Percentiles rank a stretch among this genome's conserved stretches.
phyloP scores from a whole-genome alignment of 2,329 filamentous ascomycete species.

The Aspergillus fructus region DNA sequence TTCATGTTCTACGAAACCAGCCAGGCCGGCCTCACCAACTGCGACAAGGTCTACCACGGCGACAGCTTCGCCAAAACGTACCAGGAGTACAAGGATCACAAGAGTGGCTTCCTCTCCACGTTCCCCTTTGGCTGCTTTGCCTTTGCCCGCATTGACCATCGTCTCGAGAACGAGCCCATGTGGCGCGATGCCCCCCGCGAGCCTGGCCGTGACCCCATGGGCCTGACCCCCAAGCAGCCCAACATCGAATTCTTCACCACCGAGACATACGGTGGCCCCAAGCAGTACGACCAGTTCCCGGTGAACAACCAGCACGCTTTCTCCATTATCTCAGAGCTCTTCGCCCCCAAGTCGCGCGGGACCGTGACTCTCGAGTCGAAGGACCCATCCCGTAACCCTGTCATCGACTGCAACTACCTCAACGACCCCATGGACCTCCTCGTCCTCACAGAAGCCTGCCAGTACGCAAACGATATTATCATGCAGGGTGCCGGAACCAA shows the following conservation, averaged over 20 bases:
- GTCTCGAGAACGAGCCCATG: constrained; percentile 53
- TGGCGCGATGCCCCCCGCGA: constrained; percentile 54
- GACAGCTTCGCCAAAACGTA: constrained; percentile 53
- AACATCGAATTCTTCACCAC: constrained; percentile 59
- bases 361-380: constrained; percentile 51
- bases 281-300: constrained; percentile 3
- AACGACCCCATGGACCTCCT: constrained; percentile 58
- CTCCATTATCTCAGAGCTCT: constrained; percentile 58
- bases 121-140: constrained; percentile 65
- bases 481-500: constrained; percentile 55
- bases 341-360: constrained; percentile 58
- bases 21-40: constrained; percentile 54
- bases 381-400: constrained; percentile 53
- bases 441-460: constrained; percentile 59
- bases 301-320: constrained; percentile 49
- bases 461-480: constrained; percentile 61
- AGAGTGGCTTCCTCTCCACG: constrained; percentile 57
- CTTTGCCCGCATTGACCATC: constrained; percentile 61
- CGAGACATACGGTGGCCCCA: constrained; percentile 55
- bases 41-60: constrained; percentile 57
- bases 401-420: constrained; percentile 60
- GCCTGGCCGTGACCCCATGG: constrained; percentile 63
- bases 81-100: constrained; percentile 57
- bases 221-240: constrained; percentile 44
- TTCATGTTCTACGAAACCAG: constrained; percentile 63